Percentiles rank a stretch among this genome's conserved stretches.
These are phyloP conservation scores for Selaginella moellendorffii DNA, from an alignment of 75 land plant genomes.

Conservation along the genomic window DNA sequence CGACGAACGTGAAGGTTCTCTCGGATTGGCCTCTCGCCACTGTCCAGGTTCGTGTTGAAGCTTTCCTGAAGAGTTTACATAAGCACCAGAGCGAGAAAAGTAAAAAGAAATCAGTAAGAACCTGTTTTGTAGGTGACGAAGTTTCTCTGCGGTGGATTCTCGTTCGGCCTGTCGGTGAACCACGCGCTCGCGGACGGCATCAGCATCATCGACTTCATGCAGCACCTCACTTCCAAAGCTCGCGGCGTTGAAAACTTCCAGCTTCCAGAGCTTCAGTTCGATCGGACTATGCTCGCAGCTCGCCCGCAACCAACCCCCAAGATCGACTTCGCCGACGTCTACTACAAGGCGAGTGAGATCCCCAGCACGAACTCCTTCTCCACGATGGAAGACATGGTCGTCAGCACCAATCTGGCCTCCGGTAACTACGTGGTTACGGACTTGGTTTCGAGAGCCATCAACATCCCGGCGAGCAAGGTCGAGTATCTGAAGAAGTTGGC, in stretches of 20 bases:
- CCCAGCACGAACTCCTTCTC: neutral
- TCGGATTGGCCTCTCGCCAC: neutral
- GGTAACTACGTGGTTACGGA: neutral
- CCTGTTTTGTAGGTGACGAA: slow-evolving; percentile 26
- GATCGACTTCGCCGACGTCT: slow-evolving; percentile 24
- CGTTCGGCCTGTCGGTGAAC: slow-evolving; percentile 29
- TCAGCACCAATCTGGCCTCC: neutral
- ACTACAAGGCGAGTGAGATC: neutral
- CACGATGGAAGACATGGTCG: neutral
- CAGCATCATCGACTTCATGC: slow-evolving; percentile 28
- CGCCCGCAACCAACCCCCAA: slow-evolving; percentile 32
- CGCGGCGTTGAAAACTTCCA: slow-evolving; percentile 19
- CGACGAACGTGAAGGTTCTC: neutral
- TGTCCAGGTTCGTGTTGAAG: neutral
- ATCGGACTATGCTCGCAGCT: slow-evolving; percentile 25
- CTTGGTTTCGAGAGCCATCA: neutral
- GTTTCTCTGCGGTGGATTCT: slow-evolving; percentile 41
- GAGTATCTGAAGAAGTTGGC: slow-evolving; percentile 20
- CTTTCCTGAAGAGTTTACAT: no score
- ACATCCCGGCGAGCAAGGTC: slow-evolving; percentile 4
- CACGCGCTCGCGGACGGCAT: slow-evolving; percentile 36
- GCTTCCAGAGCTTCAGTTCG: slow-evolving; percentile 12
- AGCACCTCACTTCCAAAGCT: slow-evolving; percentile 21
- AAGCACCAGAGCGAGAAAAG: neutral
- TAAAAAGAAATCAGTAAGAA: neutral